These are phyloP conservation scores for Saccharum spontaneum DNA, from an alignment of 176 grass and related monocot species.

Conservation along the genomic window DNA sequence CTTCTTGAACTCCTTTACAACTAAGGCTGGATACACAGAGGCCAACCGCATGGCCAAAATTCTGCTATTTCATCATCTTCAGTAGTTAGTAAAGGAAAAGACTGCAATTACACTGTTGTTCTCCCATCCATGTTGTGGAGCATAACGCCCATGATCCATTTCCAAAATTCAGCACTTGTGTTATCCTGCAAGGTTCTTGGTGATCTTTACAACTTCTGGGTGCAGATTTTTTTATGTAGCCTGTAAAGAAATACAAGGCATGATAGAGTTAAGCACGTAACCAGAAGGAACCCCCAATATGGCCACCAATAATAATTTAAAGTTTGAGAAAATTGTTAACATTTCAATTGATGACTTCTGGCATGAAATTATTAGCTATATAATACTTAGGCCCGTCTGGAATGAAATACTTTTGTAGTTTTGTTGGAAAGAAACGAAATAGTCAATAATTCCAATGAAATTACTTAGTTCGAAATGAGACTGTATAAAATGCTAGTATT, in stretches of 20 bases:
- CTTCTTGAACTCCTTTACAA: constrained; percentile 68
- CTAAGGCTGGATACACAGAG: constrained; percentile 59
- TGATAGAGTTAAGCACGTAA: constrained; percentile 40
- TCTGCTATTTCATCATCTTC: constrained; percentile 84
- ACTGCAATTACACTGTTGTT: constrained; percentile 99
- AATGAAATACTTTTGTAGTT: constrained; percentile 10
- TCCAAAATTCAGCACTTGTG: constrained; percentile 47
- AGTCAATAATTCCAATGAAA: neutral
- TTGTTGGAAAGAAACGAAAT: neutral
- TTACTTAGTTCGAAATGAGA: neutral
- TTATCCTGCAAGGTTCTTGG: constrained; percentile 50
- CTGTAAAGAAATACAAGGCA: constrained; percentile 81
- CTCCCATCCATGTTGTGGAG: constrained; percentile 81
- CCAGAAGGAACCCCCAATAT: constrained; percentile 11
- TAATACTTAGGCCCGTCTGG: neutral
- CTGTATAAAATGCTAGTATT: neutral
- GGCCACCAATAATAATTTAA: neutral
- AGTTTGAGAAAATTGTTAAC: neutral
- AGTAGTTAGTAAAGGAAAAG: constrained; percentile 90
- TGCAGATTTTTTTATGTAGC: constrained; percentile 43
- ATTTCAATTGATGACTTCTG: neutral
- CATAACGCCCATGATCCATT: constrained; percentile 91
- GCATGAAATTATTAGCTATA: neutral
- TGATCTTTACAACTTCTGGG: constrained; percentile 49
- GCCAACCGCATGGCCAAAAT: constrained; percentile 73